These are phyloP conservation scores for Porcisia deanei DNA, from an alignment of 208 protist species.

Conservation along the genomic window DNA sequence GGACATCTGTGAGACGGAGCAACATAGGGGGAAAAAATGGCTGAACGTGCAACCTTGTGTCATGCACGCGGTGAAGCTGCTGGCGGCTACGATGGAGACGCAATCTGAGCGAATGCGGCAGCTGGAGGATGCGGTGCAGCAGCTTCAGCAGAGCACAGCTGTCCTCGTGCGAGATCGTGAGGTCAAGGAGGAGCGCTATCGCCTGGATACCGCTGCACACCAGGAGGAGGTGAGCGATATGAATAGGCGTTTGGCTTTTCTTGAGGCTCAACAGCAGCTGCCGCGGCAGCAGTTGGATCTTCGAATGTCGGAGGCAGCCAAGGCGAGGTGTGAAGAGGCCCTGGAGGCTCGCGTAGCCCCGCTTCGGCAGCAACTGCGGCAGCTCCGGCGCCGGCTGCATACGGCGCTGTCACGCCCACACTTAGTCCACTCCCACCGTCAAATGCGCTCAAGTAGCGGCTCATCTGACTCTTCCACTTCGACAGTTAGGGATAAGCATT, in stretches of 20 bases:
- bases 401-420: not conserved
- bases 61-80: slow-evolving; percentile 25
- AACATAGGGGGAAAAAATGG: slow-evolving; percentile 50
- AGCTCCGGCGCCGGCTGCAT: not conserved
- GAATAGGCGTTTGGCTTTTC: slow-evolving; percentile 12
- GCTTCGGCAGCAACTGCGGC: slow-evolving; percentile 6
- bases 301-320: not conserved
- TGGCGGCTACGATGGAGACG: slow-evolving; percentile 15
- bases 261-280: slow-evolving; percentile 27
- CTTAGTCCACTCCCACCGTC: not conserved
- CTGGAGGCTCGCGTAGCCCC: not conserved
- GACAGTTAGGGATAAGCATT: not conserved
- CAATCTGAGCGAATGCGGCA: slow-evolving; percentile 24
- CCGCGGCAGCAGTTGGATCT: not conserved
- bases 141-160: slow-evolving; percentile 37
- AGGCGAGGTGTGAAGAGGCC: not conserved
- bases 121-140: slow-evolving; percentile 35
- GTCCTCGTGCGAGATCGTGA: slow-evolving; percentile 52
- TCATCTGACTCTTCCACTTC: not conserved
- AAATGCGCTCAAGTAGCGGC: not conserved
- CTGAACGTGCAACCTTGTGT: slow-evolving; percentile 81
- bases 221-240: slow-evolving; percentile 16
- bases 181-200: slow-evolving; percentile 78
- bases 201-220: slow-evolving; percentile 36
- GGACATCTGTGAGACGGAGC: slow-evolving; percentile 48